A percentile compares a stretch with the other conserved stretches of the same genome.
Conservation (phyloP, 768 basidiomycete genomes). For the Polyporus arcularius region DNA sequence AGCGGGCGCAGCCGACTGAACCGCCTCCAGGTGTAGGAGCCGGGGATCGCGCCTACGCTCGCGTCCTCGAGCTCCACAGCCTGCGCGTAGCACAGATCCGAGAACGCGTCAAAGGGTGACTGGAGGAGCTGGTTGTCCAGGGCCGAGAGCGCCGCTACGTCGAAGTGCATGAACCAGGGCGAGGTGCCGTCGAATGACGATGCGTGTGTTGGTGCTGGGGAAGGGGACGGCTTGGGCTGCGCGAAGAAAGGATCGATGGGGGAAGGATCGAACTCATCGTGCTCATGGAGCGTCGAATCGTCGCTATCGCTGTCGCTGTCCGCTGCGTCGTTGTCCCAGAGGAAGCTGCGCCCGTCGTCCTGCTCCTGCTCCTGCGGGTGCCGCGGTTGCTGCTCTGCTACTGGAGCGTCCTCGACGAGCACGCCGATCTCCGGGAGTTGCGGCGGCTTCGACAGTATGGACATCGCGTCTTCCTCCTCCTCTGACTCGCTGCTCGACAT, state of each 20-base stretch:
- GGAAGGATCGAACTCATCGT: background rate
- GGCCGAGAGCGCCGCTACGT: conserved; percentile 41
- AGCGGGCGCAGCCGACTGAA: conserved; percentile 16
- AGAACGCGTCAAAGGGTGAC: conserved; percentile 42
- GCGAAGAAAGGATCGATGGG: background rate
- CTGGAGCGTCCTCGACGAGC: background rate
- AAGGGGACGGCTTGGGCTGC: background rate
- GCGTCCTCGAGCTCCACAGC: conserved; percentile 30
- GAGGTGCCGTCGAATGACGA: conserved; percentile 14
- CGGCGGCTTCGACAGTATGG: background rate
- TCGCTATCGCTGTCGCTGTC: background rate
- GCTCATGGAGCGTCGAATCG: background rate
- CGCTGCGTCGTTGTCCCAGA: conserved; percentile 4
- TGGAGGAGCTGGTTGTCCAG: conserved; percentile 45
- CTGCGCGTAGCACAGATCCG: conserved; percentile 43
- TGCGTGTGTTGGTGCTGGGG: conserved; percentile 5
- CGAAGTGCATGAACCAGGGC: conserved; percentile 37
- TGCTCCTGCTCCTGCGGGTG: background rate
- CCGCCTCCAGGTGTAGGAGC: conserved; percentile 16
- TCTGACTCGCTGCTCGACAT: conserved; percentile 1
- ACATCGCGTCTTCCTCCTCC: conserved; percentile 1
- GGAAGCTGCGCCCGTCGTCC: background rate
- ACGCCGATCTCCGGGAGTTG: background rate
- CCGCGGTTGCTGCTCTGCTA: background rate
- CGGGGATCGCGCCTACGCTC: background rate